These are phyloP conservation scores for Allium sativum DNA, from an alignment of 106 monocot species.

Conservation along the genomic window DNA sequence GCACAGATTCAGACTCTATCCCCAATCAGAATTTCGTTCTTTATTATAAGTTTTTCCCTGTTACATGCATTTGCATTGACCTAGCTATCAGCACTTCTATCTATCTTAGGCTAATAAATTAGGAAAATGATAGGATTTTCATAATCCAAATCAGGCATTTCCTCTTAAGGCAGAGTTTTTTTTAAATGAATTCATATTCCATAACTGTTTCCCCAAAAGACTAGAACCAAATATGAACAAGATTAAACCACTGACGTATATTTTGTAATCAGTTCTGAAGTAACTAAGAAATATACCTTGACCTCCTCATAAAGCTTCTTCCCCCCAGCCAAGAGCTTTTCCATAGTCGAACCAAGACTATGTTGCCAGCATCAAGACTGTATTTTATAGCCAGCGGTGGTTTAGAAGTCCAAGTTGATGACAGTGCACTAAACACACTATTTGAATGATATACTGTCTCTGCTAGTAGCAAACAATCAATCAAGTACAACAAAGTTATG, in stretches of 20 bases:
- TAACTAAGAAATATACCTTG: slow-evolving; percentile 35
- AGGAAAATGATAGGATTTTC: no score
- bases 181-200: no score
- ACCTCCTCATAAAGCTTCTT: slow-evolving; percentile 97
- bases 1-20: no score
- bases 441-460: slow-evolving; percentile 97
- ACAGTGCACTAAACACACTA: slow-evolving; percentile 64
- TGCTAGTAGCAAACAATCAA: slow-evolving; percentile 12
- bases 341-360: slow-evolving; percentile 74
- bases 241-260: no score
- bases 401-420: slow-evolving; percentile 78
- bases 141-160: not conserved
- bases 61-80: no score
- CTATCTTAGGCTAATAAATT: no score
- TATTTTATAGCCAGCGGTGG: slow-evolving; percentile 84
- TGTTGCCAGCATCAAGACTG: slow-evolving; percentile 48
- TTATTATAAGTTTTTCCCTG: no score
- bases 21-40: no score
- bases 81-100: no score
- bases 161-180: not conserved
- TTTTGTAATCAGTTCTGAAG: no score
- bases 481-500: not conserved
- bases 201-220: no score
- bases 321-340: slow-evolving; percentile 90
- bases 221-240: no score